Percentiles rank a stretch among this genome's conserved stretches.
Conservation (phyloP, 345 rosid genomes). For the Rhodamnia argentea region DNA sequence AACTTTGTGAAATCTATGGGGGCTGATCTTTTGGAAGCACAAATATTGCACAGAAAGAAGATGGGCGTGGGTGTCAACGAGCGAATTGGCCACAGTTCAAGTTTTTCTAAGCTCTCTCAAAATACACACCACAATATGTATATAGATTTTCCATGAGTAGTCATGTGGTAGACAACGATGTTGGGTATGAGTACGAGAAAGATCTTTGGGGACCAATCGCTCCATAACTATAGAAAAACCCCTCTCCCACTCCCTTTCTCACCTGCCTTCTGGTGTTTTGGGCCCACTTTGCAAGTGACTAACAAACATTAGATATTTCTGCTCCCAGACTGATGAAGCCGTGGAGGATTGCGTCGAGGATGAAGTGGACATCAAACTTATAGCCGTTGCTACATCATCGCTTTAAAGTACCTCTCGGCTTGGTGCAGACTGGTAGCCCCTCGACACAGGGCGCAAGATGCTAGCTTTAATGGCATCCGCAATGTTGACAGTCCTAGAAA, state of each 20-base stretch:
- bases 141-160: background rate
- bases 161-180: background rate
- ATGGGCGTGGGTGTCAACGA: background rate
- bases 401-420: background rate
- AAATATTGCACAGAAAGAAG: background rate
- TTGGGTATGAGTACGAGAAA: background rate
- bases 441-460: background rate
- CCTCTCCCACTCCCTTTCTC: background rate
- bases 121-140: background rate
- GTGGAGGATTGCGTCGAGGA: accelerated
- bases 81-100: background rate
- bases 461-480: slow-evolving; percentile 28
- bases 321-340: background rate
- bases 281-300: background rate
- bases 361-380: background rate
- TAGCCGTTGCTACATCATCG: background rate
- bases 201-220: background rate
- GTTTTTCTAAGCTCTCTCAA: background rate
- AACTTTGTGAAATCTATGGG: background rate
- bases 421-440: background rate
- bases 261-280: background rate
- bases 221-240: background rate
- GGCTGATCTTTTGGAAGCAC: background rate
- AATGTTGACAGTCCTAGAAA: slow-evolving; percentile 27
- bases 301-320: background rate